Percentiles rank a stretch among this genome's conserved stretches.
phyloP scores from a whole-genome alignment of 2,329 filamentous ascomycete genomes.

The Elsinoe perseae region DNA sequence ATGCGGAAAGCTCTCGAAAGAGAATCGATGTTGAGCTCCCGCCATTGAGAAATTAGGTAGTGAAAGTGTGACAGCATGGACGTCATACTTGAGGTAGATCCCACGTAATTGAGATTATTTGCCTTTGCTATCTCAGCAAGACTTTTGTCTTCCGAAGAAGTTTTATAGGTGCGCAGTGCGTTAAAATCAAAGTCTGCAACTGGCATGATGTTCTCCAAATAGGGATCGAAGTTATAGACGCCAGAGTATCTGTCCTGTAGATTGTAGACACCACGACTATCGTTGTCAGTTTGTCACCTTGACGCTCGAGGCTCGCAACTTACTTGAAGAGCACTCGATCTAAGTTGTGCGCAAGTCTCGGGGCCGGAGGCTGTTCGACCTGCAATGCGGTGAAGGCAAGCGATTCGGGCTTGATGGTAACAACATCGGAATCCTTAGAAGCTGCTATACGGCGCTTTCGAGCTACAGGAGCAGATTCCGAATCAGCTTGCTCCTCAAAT shows the following conservation, averaged over 20 bases:
- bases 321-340: slow-evolving; percentile 86
- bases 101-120: slow-evolving; percentile 71
- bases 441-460: not conserved
- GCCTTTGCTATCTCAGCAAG: slow-evolving; percentile 61
- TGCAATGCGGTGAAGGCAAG: not conserved
- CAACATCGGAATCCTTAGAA: not conserved
- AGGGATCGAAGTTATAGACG: slow-evolving; percentile 96
- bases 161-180: slow-evolving; percentile 77
- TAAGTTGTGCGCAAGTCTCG: slow-evolving; percentile 63
- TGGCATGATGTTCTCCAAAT: slow-evolving; percentile 87
- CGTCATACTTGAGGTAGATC: slow-evolving; percentile 97
- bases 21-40: slow-evolving; percentile 57
- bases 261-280: slow-evolving; percentile 68
- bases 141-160: slow-evolving; percentile 73
- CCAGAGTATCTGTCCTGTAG: slow-evolving; percentile 80
- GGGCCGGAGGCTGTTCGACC: slow-evolving; percentile 47
- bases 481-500: not conserved
- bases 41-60: slow-evolving; percentile 78
- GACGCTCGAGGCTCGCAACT: slow-evolving; percentile 29
- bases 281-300: not conserved
- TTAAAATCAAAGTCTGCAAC: slow-evolving; percentile 87
- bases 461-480: not conserved
- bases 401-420: not conserved
- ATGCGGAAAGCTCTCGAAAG: slow-evolving; percentile 59
- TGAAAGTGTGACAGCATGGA: slow-evolving; percentile 82